Evolutionary conservation across 306 rosid species (phyloP), one percentile per base, ranked within the genome.

Genomic region (Mucuna pruriens): DNA sequence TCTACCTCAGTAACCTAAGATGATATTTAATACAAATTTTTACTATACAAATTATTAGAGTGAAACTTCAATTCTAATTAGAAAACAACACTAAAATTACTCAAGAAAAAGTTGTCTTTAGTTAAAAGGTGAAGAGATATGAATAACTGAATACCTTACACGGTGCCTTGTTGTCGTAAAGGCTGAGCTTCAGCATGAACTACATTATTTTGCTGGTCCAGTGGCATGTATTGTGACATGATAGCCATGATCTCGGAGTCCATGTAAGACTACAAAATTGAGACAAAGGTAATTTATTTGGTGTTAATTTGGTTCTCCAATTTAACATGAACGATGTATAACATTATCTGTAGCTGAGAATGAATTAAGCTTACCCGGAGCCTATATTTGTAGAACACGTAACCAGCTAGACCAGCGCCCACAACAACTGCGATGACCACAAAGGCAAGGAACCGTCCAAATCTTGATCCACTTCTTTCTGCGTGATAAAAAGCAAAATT

Each of bases 151-250:
- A 45, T 65, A 89, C 94, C 91, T 89, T 65, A 80, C n/a, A 87
- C 92, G 7, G 90, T 68, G 75, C 83, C 87, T 64, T 70, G 88
- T 62, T 58, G 90, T 40, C 94, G 84, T 64, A 88, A 80, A n/a
- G 94, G 92, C 62, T 92, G 91, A 49, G 89, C 45, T 69, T 90
- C 97, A 2, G 69, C 52, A 5, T 83, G 97, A 76, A 84, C 94
- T 67, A 85, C 89, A 45, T 84, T 86, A 15, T 86, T 82, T 16
- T 87, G 90, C 72, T 95, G 85, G 80, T 95, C 99, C 2, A 95
- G 76, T 49, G 97, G 99, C 99, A 95, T 95, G 92, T 95, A 95
- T 29, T 95, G 97, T 52, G 97, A 91, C 99, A 95, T 93, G 84
- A 95, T 95, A 58, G 99, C 87, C 99, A 88, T 93, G 76, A 95